These are phyloP conservation scores for Maudiozyma bulderi DNA, from an alignment of 805 yeast genomes.

Conservation along the genomic window DNA sequence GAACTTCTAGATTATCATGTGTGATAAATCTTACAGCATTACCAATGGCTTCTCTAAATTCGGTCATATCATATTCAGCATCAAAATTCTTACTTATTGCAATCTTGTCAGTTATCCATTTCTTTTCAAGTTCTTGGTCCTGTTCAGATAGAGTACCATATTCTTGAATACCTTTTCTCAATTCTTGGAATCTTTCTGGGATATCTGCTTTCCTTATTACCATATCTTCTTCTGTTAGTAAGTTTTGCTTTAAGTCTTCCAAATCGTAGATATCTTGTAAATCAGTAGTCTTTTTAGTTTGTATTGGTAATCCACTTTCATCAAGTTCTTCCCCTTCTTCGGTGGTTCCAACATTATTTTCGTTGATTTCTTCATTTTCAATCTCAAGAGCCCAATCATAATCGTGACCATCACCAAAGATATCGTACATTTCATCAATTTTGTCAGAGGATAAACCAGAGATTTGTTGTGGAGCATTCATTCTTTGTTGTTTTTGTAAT, in stretches of 20 bases:
- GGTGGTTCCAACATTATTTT: conserved; percentile 28
- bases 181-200: conserved; percentile 84
- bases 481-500: conserved; percentile 32
- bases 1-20: conserved; percentile 78
- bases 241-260: conserved; percentile 79
- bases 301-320: conserved; percentile 25
- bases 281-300: conserved; percentile 32
- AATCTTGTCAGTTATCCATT: conserved; percentile 69
- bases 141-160: conserved; percentile 55
- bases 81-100: conserved; percentile 44
- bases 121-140: conserved; percentile 63
- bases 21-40: conserved; percentile 63
- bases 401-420: conserved; percentile 94
- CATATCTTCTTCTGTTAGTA: conserved; percentile 90
- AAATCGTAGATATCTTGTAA: conserved; percentile 90
- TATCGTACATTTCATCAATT: conserved; percentile 85
- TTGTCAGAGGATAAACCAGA: conserved; percentile 75
- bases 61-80: conserved; percentile 32
- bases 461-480: conserved; percentile 47
- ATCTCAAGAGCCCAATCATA: conserved; percentile 95
- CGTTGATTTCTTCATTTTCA: conserved; percentile 37
- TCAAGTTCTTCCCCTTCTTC: conserved; percentile 28
- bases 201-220: conserved; percentile 74
- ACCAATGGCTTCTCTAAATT: conserved; percentile 61
- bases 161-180: conserved; percentile 53